A percentile compares a stretch with the other conserved stretches of the same genome.
Evolutionary conservation across 176 grass and related monocot species (phyloP).

Genomic region (Oryza officinalis): DNA sequence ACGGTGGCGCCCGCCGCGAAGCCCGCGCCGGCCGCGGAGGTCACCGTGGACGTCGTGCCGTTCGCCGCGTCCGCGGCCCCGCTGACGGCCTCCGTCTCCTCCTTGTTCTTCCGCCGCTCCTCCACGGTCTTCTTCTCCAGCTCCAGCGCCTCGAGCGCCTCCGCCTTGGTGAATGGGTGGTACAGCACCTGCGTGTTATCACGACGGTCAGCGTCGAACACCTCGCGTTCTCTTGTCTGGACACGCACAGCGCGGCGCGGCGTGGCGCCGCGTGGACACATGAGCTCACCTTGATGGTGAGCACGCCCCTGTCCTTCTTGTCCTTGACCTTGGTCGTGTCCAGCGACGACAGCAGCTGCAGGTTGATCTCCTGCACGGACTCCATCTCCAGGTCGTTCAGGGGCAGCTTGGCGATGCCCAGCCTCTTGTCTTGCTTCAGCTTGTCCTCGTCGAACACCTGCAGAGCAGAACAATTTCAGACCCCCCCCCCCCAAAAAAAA

Average conservation of each 20-base stretch:
- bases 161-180: slow-evolving; percentile 72
- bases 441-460: slow-evolving; percentile 97
- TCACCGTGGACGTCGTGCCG: slow-evolving; percentile 60
- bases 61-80: slow-evolving; percentile 63
- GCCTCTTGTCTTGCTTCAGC: slow-evolving; percentile 88
- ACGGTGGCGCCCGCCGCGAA: slow-evolving; percentile 45
- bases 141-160: slow-evolving; percentile 71
- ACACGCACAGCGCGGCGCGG: neutral
- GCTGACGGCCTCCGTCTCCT: slow-evolving; percentile 60
- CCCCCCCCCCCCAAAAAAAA: too few species aligned
- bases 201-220: neutral
- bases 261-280: neutral
- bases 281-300: slow-evolving; percentile 66
- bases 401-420: slow-evolving; percentile 78
- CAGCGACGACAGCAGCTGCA: slow-evolving; percentile 84
- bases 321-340: slow-evolving; percentile 98
- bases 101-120: slow-evolving; percentile 71
- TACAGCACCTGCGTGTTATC: slow-evolving; percentile 55
- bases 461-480: neutral
- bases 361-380: slow-evolving; percentile 62
- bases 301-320: slow-evolving; percentile 87
- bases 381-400: slow-evolving; percentile 63
- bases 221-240: neutral
- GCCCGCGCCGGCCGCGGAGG: slow-evolving; percentile 47
- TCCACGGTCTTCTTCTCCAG: slow-evolving; percentile 78